Evolutionary conservation across 371 early-diverging fungal species (phyloP).

Genomic region (Lichtheimia ornata): DNA sequence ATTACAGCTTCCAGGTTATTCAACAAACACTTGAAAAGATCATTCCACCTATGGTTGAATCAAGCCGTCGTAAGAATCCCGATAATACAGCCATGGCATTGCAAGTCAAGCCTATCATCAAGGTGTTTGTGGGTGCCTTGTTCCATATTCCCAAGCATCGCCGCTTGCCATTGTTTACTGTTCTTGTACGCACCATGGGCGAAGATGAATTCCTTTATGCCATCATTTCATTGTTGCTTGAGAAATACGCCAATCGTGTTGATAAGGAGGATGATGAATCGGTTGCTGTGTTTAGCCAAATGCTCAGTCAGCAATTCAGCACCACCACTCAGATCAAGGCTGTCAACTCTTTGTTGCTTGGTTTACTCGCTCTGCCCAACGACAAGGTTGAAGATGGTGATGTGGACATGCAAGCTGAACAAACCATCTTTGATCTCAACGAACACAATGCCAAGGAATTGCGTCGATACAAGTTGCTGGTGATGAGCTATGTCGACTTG

Average conservation of each 20-base stretch:
- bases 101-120: conserved; percentile 74
- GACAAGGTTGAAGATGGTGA: conserved; percentile 54
- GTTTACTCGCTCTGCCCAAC: conserved; percentile 65
- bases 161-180: conserved; percentile 84
- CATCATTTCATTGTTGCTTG: conserved; percentile 74
- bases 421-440: conserved; percentile 45
- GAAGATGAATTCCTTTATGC: conserved; percentile 73
- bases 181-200: conserved; percentile 82
- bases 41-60: conserved; percentile 80
- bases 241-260: conserved; percentile 61
- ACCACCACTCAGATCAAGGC: conserved; percentile 72
- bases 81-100: conserved; percentile 38
- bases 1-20: conserved; percentile 94
- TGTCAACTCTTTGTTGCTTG: conserved; percentile 59
- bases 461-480: conserved; percentile 76
- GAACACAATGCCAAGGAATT: conserved; percentile 69
- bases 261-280: conserved; percentile 63
- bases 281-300: conserved; percentile 68
- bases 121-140: conserved; percentile 91
- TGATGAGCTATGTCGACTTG: conserved; percentile 67
- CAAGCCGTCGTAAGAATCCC: conserved; percentile 53
- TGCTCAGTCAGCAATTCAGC: conserved; percentile 65
- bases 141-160: conserved; percentile 93
- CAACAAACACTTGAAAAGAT: conserved; percentile 87
- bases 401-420: conserved; percentile 21